Conservation (phyloP, 2,329 filamentous ascomycete genomes). For the Fusarium palustre region DNA sequence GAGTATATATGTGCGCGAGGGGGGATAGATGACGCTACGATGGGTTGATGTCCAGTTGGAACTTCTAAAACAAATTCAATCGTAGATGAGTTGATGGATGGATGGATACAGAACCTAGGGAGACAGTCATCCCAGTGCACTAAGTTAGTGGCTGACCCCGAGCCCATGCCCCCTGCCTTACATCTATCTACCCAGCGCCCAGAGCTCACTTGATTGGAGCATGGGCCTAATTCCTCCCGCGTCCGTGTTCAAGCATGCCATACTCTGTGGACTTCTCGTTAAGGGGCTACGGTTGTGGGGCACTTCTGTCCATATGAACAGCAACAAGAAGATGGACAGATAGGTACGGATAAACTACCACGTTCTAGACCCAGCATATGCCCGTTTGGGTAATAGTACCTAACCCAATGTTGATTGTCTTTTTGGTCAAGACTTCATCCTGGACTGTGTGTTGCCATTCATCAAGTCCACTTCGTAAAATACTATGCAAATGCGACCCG, state of each 20-base stretch:
- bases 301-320: slow-evolving; percentile 15
- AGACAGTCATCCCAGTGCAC: slow-evolving; percentile 30
- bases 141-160: slow-evolving; percentile 15
- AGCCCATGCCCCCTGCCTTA: slow-evolving; percentile 23
- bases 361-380: slow-evolving; percentile 23
- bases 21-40: slow-evolving; percentile 10
- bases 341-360: slow-evolving; percentile 5
- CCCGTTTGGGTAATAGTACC: slow-evolving; percentile 13
- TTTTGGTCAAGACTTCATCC: neutral
- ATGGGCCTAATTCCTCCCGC: slow-evolving; percentile 25
- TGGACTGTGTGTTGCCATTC: neutral
- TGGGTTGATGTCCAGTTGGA: slow-evolving; percentile 28
- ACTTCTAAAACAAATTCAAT: slow-evolving; percentile 12
- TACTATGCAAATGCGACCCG: neutral
- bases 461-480: neutral
- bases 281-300: slow-evolving; percentile 35
- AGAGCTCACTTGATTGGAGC: slow-evolving; percentile 14
- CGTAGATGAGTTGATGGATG: slow-evolving; percentile 37
- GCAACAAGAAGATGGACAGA: slow-evolving; percentile 3
- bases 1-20: slow-evolving; percentile 9
- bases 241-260: slow-evolving; percentile 23
- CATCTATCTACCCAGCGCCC: slow-evolving; percentile 31
- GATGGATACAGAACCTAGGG: slow-evolving; percentile 31
- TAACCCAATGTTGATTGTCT: neutral
- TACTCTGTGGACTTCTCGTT: slow-evolving; percentile 8